Conservation (phyloP, 202 grass and related monocot genomes). For the Zizania palustris region DNA sequence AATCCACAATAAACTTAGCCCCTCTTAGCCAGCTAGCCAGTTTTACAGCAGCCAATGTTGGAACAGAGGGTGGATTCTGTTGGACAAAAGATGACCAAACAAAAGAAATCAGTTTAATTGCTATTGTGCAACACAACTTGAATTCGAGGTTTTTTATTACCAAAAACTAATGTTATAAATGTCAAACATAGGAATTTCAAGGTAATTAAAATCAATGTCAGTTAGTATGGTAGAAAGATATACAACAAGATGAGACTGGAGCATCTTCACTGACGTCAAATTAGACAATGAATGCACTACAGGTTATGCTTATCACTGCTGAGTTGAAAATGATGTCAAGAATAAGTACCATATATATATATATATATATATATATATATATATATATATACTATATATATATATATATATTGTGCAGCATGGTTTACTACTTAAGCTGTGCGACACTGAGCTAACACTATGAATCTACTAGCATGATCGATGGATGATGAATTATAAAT, state of each 20-base stretch:
- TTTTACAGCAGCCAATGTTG: conserved; percentile 93
- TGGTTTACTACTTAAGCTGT: conserved; percentile 9
- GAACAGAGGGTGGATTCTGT: conserved; percentile 98
- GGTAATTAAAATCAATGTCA: not conserved
- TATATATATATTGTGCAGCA: not conserved
- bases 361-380: no score
- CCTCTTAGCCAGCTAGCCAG: conserved; percentile 76
- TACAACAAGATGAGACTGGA: not conserved
- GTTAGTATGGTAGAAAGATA: not conserved
- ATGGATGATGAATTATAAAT: not conserved
- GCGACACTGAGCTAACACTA: not conserved
- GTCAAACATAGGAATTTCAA: conserved; percentile 12
- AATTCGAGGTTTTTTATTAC: not conserved
- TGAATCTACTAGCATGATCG: not conserved
- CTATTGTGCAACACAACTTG: not conserved
- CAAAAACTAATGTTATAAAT: not conserved
- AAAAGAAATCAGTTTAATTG: conserved; percentile 21
- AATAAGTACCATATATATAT: conserved; percentile 17
- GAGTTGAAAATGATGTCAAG: not conserved
- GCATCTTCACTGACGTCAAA: not conserved
- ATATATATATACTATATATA: no score
- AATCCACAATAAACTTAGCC: conserved; percentile 90
- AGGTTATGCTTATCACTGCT: not conserved
- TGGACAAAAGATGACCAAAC: conserved; percentile 31
- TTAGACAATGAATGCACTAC: not conserved